phyloP scores from a whole-genome alignment of 208 protist species.

The Trypanosoma rangeli region DNA sequence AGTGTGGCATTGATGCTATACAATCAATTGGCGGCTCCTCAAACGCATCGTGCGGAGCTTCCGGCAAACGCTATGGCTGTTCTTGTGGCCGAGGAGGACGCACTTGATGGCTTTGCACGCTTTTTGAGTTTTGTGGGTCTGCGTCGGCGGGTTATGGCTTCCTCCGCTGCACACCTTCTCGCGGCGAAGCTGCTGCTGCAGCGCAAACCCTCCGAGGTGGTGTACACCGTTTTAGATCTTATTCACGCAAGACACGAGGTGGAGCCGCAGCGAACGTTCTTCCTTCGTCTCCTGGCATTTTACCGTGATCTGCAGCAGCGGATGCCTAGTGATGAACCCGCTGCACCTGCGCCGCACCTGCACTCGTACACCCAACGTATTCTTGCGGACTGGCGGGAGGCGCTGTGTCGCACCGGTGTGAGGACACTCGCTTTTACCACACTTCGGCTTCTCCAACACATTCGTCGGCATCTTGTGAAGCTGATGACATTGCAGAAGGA shows the following conservation, averaged over 20 bases:
- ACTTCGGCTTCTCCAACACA: slow-evolving; percentile 16
- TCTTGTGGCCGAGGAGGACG: slow-evolving; percentile 30
- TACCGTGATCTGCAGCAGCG: slow-evolving; percentile 22
- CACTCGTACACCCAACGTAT: slow-evolving; percentile 3
- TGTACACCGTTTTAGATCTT: slow-evolving; percentile 40
- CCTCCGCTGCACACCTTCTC: slow-evolving; percentile 37
- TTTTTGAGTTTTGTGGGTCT: slow-evolving; percentile 42
- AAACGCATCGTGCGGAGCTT: slow-evolving; percentile 29
- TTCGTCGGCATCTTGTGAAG: slow-evolving; percentile 2
- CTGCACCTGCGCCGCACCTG: background rate
- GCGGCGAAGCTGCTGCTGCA: slow-evolving; percentile 38
- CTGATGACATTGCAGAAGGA: background rate
- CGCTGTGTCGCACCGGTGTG: slow-evolving; percentile 7
- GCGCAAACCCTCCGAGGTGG: slow-evolving; percentile 11
- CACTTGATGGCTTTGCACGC: slow-evolving; percentile 31
- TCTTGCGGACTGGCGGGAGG: slow-evolving; percentile 14
- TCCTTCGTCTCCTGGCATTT: slow-evolving; percentile 41
- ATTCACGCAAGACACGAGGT: slow-evolving; percentile 24
- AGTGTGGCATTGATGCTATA: slow-evolving; percentile 43
- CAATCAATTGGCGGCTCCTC: slow-evolving; percentile 46
- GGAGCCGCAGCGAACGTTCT: slow-evolving; percentile 40
- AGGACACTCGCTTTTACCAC: slow-evolving; percentile 23
- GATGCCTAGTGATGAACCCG: background rate
- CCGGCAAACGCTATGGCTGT: slow-evolving; percentile 38
- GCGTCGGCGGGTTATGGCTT: slow-evolving; percentile 31